phyloP scores from a whole-genome alignment of 192 early-diverging fungal genomes.

The Backusella mclennaniae region DNA sequence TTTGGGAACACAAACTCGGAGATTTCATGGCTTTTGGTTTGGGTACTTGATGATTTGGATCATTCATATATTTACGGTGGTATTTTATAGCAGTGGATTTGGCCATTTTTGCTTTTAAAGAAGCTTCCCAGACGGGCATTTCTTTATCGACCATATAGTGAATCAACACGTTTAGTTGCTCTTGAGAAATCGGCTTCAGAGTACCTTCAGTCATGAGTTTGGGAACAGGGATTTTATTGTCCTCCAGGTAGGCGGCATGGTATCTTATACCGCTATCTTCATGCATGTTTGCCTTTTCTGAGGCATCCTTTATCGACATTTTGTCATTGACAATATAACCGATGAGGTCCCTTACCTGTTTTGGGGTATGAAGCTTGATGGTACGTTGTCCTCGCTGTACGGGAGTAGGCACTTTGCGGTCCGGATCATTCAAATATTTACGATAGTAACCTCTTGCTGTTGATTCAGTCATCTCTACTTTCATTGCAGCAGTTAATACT shows the following conservation, averaged over 20 bases:
- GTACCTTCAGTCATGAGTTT: too few species aligned
- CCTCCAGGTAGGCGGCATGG: too few species aligned
- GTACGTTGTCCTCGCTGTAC: background rate
- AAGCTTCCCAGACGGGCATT: too few species aligned
- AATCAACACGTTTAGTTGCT: too few species aligned
- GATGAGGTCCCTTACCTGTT: background rate
- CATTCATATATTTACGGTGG: background rate
- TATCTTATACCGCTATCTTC: too few species aligned
- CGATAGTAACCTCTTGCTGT: background rate
- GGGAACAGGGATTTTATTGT: too few species aligned
- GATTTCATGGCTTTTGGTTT: too few species aligned
- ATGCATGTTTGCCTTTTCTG: background rate
- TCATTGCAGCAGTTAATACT: background rate
- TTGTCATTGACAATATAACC: background rate
- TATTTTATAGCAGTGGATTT: background rate
- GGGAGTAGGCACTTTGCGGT: background rate
- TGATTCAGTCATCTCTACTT: background rate
- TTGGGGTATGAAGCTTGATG: background rate
- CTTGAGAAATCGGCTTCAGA: too few species aligned
- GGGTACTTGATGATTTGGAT: background rate
- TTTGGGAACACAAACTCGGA: too few species aligned
- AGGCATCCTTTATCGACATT: background rate
- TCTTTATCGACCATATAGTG: too few species aligned
- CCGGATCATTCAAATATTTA: background rate
- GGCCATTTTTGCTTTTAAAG: too few species aligned